Percentiles rank a stretch among this genome's conserved stretches.
These are phyloP conservation scores for Penicillium digitatum DNA, from an alignment of 2,329 filamentous ascomycete genomes.

Conservation along the genomic window DNA sequence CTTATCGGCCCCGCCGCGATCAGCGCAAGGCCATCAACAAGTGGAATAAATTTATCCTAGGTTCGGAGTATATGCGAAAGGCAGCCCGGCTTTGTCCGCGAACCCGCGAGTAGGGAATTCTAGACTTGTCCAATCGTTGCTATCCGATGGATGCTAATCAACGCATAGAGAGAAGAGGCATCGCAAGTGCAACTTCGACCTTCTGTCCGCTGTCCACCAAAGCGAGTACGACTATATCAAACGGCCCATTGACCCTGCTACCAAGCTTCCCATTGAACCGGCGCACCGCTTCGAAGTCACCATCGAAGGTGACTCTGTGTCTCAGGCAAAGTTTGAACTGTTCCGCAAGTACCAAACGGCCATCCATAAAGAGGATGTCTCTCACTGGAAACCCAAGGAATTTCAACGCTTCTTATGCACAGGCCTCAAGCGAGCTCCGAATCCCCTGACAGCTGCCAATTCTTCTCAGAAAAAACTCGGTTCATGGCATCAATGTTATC, in stretches of 20 bases:
- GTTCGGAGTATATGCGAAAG: constrained; percentile 46
- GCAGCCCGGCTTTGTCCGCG: constrained; percentile 45
- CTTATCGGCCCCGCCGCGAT: constrained; percentile 44
- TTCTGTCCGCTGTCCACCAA: constrained; percentile 41
- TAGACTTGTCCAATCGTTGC: neutral
- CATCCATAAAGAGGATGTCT: constrained; percentile 45
- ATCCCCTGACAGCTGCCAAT: constrained; percentile 26
- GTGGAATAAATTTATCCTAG: constrained; percentile 48
- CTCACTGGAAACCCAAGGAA: constrained; percentile 42
- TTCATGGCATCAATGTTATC: constrained; percentile 51
- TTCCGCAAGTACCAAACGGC: constrained; percentile 47
- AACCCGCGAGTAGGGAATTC: constrained; percentile 40
- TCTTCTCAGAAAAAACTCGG: constrained; percentile 44
- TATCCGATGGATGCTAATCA: constrained; percentile 9
- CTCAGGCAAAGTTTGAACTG: constrained; percentile 47
- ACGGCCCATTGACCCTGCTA: constrained; percentile 44
- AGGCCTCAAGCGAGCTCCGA: constrained; percentile 41
- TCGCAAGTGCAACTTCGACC: constrained; percentile 44
- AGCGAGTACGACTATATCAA: constrained; percentile 44
- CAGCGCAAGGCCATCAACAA: constrained; percentile 48
- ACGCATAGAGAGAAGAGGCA: constrained; percentile 42
- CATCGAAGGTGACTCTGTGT: constrained; percentile 46
- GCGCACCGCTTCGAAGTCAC: constrained; percentile 49
- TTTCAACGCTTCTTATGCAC: constrained; percentile 49
- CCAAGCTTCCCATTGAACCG: constrained; percentile 44